Conservation (phyloP, 352 stramenopile species). For the Blastocystis sp. region DNA sequence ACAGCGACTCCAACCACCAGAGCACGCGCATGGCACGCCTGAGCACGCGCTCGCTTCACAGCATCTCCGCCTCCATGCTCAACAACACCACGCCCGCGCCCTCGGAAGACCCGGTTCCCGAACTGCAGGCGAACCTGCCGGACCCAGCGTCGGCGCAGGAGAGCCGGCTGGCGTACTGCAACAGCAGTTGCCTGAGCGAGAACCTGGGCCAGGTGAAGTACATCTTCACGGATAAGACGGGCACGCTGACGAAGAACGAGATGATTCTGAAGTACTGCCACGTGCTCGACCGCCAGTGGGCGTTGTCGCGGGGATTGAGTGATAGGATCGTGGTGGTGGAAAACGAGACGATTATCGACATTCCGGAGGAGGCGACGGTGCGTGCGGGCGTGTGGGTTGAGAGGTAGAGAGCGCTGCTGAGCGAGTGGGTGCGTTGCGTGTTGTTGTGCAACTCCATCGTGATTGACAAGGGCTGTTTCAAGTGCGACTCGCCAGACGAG, state of each 20-base stretch:
- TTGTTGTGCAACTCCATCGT: slow-evolving; percentile 55
- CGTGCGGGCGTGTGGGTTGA: neutral
- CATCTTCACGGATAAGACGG: slow-evolving; percentile 89
- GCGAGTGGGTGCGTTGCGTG: slow-evolving; percentile 5
- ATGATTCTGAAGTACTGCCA: slow-evolving; percentile 80
- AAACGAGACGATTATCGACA: neutral
- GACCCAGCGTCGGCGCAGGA: slow-evolving; percentile 73
- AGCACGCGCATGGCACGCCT: slow-evolving; percentile 83
- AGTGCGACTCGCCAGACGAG: slow-evolving; percentile 58
- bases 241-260: slow-evolving; percentile 89
- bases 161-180: slow-evolving; percentile 10
- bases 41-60: slow-evolving; percentile 74
- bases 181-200: slow-evolving; percentile 77
- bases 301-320: neutral
- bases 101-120: neutral
- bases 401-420: neutral
- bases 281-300: slow-evolving; percentile 63
- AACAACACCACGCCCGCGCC: neutral
- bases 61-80: slow-evolving; percentile 77
- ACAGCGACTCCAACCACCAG: neutral
- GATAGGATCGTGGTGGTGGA: slow-evolving; percentile 15
- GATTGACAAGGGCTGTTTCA: slow-evolving; percentile 36
- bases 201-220: slow-evolving; percentile 85
- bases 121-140: neutral
- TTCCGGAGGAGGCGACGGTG: too few relatives aligned